A percentile compares a stretch with the other conserved stretches of the same genome.
Evolutionary conservation across 192 early-diverging fungal genomes (phyloP).

Genomic region (Gonapodya prolifera): DNA sequence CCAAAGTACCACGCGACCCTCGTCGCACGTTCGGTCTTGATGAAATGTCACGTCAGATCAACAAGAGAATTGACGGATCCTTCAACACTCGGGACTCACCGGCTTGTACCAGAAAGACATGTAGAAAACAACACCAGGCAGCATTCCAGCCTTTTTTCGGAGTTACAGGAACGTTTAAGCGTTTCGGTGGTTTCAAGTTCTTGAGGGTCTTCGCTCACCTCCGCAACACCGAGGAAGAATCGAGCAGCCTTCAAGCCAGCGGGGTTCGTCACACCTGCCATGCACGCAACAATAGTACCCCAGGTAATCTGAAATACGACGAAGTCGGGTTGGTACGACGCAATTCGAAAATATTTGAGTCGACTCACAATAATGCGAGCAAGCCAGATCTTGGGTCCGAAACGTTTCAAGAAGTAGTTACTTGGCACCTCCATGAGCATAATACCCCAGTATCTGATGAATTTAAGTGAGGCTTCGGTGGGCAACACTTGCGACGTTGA

Average conservation of each 20-base stretch:
- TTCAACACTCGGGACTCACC: neutral
- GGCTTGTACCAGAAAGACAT: conserved; percentile 3
- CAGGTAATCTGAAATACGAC: conserved; percentile 3
- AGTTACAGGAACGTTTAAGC: no score
- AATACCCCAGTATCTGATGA: neutral
- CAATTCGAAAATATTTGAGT: no score
- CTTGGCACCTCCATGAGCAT: neutral
- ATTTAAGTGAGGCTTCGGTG: no score
- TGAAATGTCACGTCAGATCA: neutral
- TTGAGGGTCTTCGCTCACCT: neutral
- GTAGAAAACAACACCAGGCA: neutral
- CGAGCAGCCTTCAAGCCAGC: neutral
- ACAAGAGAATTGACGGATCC: neutral
- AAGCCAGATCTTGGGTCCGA: neutral
- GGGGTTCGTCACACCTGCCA: neutral
- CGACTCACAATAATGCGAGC: neutral
- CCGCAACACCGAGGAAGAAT: conserved; percentile 6
- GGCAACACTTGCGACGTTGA: no score
- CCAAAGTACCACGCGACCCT: neutral
- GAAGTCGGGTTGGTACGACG: no score
- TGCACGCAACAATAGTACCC: neutral
- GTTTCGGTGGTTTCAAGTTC: no score
- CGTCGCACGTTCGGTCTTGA: neutral
- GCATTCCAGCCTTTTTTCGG: neutral
- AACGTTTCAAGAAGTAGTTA: neutral